Percentiles rank a stretch among this genome's conserved stretches.
These are phyloP conservation scores for Termitomyces sp. DNA, from an alignment of 768 basidiomycete species.

Conservation along the genomic window DNA sequence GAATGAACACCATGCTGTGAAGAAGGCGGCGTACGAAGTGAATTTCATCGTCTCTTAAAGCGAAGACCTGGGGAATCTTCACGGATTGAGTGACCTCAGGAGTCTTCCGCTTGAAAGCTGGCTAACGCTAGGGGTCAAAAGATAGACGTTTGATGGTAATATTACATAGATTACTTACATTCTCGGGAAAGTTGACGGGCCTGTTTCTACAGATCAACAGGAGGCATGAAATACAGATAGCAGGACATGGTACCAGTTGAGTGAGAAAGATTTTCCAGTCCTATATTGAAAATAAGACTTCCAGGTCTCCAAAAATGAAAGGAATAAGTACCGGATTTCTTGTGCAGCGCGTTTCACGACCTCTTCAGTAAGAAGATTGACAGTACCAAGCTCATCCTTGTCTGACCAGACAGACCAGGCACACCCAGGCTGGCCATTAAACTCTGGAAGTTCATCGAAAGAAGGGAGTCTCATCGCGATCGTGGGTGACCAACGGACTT, in stretches of 20 bases:
- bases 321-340: slow-evolving; percentile 40
- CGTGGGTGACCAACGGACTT: background rate
- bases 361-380: slow-evolving; percentile 59
- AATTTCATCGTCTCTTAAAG: slow-evolving; percentile 44
- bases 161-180: slow-evolving; percentile 29
- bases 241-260: slow-evolving; percentile 51
- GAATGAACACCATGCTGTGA: background rate
- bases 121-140: slow-evolving; percentile 21
- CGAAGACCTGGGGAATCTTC: slow-evolving; percentile 18
- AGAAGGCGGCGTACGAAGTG: slow-evolving; percentile 38
- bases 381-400: slow-evolving; percentile 64
- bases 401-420: slow-evolving; percentile 69
- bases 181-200: slow-evolving; percentile 65
- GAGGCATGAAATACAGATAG: background rate
- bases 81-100: slow-evolving; percentile 42
- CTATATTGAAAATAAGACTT: slow-evolving; percentile 20
- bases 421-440: slow-evolving; percentile 55
- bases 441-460: slow-evolving; percentile 37
- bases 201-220: slow-evolving; percentile 24
- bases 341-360: slow-evolving; percentile 53
- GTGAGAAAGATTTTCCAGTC: slow-evolving; percentile 47
- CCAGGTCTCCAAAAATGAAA: background rate
- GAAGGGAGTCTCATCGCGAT: slow-evolving; percentile 19
- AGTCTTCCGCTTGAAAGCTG: slow-evolving; percentile 48
- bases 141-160: background rate